These are phyloP conservation scores for Trypanosoma mega DNA, from an alignment of 208 protist genomes.

Conservation along the genomic window DNA sequence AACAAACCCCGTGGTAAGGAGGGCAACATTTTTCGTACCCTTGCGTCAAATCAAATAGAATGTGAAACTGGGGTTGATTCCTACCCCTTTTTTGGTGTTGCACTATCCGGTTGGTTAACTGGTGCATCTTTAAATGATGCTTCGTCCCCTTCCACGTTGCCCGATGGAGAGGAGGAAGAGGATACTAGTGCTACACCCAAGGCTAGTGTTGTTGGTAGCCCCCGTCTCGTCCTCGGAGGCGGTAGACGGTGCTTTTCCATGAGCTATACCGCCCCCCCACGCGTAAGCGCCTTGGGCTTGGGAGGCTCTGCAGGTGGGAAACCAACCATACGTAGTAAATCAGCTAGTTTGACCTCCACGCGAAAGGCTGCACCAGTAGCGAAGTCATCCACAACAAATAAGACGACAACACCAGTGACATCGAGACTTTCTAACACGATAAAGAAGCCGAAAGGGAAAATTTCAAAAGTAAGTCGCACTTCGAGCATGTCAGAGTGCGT, in stretches of 20 bases:
- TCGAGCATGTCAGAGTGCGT: constrained; percentile 1
- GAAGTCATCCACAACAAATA: neutral
- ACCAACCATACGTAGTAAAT: constrained; percentile 1
- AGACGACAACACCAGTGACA: neutral
- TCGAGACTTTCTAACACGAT: too few relatives aligned
- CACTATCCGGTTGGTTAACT: neutral
- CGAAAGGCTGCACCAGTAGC: neutral
- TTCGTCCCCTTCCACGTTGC: too few relatives aligned
- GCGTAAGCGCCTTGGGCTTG: neutral
- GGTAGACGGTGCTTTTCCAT: constrained; percentile 13
- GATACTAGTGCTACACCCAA: neutral
- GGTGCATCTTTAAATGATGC: neutral
- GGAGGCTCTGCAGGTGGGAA: too few relatives aligned
- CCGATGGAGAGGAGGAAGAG: neutral
- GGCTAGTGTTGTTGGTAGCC: neutral
- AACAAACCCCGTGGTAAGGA: neutral
- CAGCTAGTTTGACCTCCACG: neutral
- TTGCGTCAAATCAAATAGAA: neutral
- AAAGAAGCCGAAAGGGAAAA: neutral
- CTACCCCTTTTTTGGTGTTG: constrained; percentile 21
- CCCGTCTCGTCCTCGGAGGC: constrained; percentile 20
- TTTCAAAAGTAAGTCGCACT: neutral
- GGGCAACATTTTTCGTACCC: neutral
- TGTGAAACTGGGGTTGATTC: neutral
- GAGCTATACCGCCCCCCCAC: neutral